These are phyloP conservation scores for Phytophthora aleatoria DNA, from an alignment of 352 stramenopile genomes.

Conservation along the genomic window DNA sequence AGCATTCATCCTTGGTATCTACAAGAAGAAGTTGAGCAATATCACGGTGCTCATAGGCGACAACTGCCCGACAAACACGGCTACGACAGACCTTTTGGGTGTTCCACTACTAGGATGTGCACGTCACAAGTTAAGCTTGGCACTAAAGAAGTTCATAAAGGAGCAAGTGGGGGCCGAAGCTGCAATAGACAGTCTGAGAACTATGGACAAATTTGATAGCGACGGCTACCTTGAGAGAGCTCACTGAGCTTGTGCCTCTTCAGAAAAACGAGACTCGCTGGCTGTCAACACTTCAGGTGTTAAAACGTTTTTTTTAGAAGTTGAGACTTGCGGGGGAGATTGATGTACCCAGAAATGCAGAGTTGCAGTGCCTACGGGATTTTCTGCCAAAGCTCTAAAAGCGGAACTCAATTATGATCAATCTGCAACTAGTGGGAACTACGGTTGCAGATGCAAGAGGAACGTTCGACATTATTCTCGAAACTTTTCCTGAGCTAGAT, in stretches of 20 bases:
- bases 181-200: neutral
- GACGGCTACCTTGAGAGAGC: neutral
- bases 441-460: neutral
- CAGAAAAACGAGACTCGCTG: too few species aligned
- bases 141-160: neutral
- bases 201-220: neutral
- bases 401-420: neutral
- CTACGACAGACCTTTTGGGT: neutral
- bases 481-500: neutral
- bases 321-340: neutral
- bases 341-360: neutral
- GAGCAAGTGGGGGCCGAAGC: neutral
- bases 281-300: neutral
- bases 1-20: neutral
- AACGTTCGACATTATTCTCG: neutral
- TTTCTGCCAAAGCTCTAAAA: neutral
- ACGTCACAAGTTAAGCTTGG: neutral
- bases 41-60: neutral
- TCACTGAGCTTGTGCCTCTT: neutral
- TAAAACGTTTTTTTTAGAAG: neutral
- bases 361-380: neutral
- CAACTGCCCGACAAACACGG: neutral
- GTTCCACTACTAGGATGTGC: neutral
- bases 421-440: neutral
- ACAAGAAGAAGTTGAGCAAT: neutral